Evolutionary conservation across 2,329 filamentous ascomycete genomes (phyloP), one percentile per base, ranked within the genome.

Genomic region (Zarea fungicola): DNA sequence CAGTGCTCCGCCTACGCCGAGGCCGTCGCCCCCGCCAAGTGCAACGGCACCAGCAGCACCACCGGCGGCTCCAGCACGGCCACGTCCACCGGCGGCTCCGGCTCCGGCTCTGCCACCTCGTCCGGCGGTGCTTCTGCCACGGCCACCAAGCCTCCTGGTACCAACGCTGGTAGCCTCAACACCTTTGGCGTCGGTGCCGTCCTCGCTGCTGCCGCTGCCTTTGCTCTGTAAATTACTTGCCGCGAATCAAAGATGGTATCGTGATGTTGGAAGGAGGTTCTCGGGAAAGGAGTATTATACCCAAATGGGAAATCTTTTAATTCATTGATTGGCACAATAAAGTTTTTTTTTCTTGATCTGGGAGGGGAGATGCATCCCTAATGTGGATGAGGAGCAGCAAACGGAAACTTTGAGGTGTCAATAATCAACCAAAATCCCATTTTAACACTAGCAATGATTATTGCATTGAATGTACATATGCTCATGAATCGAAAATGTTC

Each of bases 1-100:
- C 67, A 65, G 6, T 83, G 79, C 58, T 56, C 58, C 16, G 56
- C 60, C n/a, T 79, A 80, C 56, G 62, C 62, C 4, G 36, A 60
- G 13, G 63, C 57, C 3, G 26, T 62, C 6, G 59, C 49, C 1
- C 55, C 52, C 16, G 53, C 19, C 10, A 49, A 37, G 18, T 53
- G 55, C 54, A 44, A 42, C 18, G 36, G 55, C 54, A 43, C 48
- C 36, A 32, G 55, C 54, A 43, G 43, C 36, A 40, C 18, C 29
- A 43, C 34, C 49, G 14, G 32, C 6, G 25, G 28, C 18, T n/a
- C 31, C 16, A 23, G 22, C 23, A 48, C 36, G 34, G 23, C 41
- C 49, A 42, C 37, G 16, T 22, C 28, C 21, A 57, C 55, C 42
- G 52, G 51, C 40, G 52, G 54, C 14, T 37, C 36, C 11, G n/a